Percentiles rank a stretch among this genome's conserved stretches.
phyloP scores from a whole-genome alignment of 495 filamentous ascomycete genomes.

The Hapsidospora chrysogenum region DNA sequence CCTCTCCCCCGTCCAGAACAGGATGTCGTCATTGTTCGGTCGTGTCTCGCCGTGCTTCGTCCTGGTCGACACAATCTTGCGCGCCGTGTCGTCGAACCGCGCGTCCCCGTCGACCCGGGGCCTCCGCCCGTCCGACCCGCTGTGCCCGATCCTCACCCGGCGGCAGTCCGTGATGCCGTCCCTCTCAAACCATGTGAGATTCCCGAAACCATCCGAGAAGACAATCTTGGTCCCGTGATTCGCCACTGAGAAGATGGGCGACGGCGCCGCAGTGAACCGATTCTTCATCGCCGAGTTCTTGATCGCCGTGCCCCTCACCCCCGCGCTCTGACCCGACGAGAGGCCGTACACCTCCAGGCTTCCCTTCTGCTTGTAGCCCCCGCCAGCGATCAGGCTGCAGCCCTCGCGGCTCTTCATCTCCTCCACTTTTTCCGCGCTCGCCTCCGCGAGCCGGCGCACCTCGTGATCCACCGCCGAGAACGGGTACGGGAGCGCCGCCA shows the following conservation, averaged over 20 bases:
- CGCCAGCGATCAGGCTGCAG: constrained; percentile 61
- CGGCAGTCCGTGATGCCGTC: constrained; percentile 73
- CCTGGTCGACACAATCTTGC: constrained; percentile 52
- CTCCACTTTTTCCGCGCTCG: constrained; percentile 32
- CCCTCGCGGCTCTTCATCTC: constrained; percentile 34
- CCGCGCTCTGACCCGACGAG: constrained; percentile 9
- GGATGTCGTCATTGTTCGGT: constrained; percentile 43
- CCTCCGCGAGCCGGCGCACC: constrained; percentile 31
- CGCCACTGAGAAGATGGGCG: constrained; percentile 69
- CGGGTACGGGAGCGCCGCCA: constrained; percentile 57
- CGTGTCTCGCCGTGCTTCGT: constrained; percentile 15
- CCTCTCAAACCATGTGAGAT: constrained; percentile 82
- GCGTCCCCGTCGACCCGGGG: constrained; percentile 7
- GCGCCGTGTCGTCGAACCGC: constrained; percentile 45
- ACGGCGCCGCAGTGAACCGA: constrained; percentile 63
- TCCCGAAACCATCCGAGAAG: constrained; percentile 69
- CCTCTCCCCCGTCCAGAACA: constrained; percentile 70
- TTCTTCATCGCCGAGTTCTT: constrained; percentile 43
- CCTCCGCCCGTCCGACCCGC: constrained; percentile 15
- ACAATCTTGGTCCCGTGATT: constrained; percentile 76
- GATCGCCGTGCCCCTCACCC: constrained; percentile 13
- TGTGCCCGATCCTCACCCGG: constrained; percentile 49
- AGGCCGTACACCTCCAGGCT: constrained; percentile 78
- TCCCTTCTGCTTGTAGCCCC: constrained; percentile 90
- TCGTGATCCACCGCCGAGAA: constrained; percentile 38